phyloP scores from a whole-genome alignment of 1,139 yeast genomes.

The Kazachstania sp. region DNA sequence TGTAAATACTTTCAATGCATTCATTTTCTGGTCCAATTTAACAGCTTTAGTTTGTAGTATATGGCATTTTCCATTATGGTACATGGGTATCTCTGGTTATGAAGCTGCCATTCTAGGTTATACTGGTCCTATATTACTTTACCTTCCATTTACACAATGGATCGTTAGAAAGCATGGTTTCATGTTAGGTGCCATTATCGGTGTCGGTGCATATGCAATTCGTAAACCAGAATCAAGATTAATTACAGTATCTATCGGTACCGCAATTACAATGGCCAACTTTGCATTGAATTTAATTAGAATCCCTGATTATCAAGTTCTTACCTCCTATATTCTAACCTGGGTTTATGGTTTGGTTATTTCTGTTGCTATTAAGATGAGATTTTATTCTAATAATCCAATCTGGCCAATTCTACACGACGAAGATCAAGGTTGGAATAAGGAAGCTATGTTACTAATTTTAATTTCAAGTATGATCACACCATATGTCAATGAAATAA shows the following conservation, averaged over 20 bases:
- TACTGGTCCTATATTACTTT: conserved; percentile 49
- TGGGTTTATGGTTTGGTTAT: conserved; percentile 64
- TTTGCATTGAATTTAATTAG: conserved; percentile 52
- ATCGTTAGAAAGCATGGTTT: conserved; percentile 43
- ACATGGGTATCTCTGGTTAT: conserved; percentile 94
- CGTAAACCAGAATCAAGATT: conserved; percentile 63
- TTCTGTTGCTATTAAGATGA: conserved; percentile 67
- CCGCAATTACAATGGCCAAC: conserved; percentile 53
- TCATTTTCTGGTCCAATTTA: conserved; percentile 73
- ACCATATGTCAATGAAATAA: conserved; percentile 27
- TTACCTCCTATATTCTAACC: conserved; percentile 43
- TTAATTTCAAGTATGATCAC: conserved; percentile 53
- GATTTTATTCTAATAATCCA: conserved; percentile 80
- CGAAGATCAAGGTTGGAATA: conserved; percentile 79
- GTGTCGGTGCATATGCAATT: conserved; percentile 67
- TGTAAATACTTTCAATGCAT: conserved; percentile 48
- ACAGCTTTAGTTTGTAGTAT: conserved; percentile 78
- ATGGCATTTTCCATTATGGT: conserved; percentile 98
- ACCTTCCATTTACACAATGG: conserved; percentile 48
- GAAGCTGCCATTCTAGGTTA: conserved; percentile 63
- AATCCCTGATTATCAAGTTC: conserved; percentile 32
- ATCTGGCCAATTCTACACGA: conserved; percentile 92
- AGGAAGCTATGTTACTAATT: conserved; percentile 60
- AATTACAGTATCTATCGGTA: conserved; percentile 56
- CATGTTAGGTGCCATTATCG: conserved; percentile 51